Evolutionary conservation across 495 filamentous ascomycete species (phyloP).

Genomic region (Pyrenula aspistea): DNA sequence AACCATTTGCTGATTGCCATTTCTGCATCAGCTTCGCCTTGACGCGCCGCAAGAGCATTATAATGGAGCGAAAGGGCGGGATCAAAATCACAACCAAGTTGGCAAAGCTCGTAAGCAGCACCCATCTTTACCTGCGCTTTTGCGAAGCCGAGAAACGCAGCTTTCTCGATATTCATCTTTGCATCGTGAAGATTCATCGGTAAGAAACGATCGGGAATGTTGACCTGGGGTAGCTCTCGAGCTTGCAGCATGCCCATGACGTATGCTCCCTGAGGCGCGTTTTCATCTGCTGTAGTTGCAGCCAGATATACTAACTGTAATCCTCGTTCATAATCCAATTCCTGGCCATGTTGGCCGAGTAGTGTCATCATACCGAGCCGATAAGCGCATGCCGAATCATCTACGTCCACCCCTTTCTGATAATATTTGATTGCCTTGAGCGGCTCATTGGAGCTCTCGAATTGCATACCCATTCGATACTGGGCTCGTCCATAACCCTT

Average conservation of each 20-base stretch:
- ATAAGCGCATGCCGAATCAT: conserved; percentile 90
- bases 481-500: conserved; percentile 88
- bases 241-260: conserved; percentile 85
- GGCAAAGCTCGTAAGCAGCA: conserved; percentile 85
- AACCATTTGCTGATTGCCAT: conserved; percentile 99
- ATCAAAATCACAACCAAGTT: conserved; percentile 89
- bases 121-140: conserved; percentile 98
- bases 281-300: conserved; percentile 86
- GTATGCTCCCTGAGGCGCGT: conserved; percentile 94
- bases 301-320: conserved; percentile 71
- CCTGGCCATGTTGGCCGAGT: conserved; percentile 81
- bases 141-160: conserved; percentile 89
- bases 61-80: conserved; percentile 88
- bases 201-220: conserved; percentile 60
- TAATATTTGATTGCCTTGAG: conserved; percentile 87
- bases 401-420: conserved; percentile 57
- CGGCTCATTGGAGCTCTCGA: conserved; percentile 83
- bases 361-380: conserved; percentile 96
- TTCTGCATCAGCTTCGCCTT: conserved; percentile 81
- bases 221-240: conserved; percentile 78
- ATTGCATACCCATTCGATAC: conserved; percentile 97
- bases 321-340: conserved; percentile 65
- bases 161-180: conserved; percentile 85
- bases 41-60: conserved; percentile 82
- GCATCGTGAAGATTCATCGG: conserved; percentile 65